These are phyloP conservation scores for Amesomyces nigricolor DNA, from an alignment of 2,329 filamentous ascomycete genomes.

Conservation along the genomic window DNA sequence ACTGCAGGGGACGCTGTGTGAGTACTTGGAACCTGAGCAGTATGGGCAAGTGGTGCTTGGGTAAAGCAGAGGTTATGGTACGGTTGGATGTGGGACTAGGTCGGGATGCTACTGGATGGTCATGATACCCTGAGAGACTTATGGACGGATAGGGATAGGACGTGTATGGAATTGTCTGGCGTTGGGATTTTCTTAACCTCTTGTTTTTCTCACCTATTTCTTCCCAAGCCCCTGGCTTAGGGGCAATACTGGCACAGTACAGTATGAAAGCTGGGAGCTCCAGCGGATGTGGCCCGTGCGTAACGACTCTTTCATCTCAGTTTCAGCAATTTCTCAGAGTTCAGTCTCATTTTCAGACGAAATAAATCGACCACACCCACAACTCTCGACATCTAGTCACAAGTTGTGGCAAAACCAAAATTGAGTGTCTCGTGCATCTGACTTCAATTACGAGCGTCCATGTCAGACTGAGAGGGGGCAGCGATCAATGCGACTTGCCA, in stretches of 20 bases:
- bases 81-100: neutral
- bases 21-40: conserved; percentile 39
- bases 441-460: neutral
- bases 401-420: too few species aligned
- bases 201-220: neutral
- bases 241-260: too few species aligned
- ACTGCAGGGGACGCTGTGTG: conserved; percentile 43
- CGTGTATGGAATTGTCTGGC: neutral
- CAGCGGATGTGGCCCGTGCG: too few species aligned
- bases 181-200: neutral
- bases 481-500: conserved; percentile 12
- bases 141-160: neutral
- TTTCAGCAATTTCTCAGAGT: too few species aligned
- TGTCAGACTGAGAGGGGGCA: neutral
- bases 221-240: neutral
- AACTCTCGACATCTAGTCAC: too few species aligned
- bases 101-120: conserved; percentile 1
- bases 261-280: too few species aligned
- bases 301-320: too few species aligned
- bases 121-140: conserved; percentile 14
- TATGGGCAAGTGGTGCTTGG: conserved; percentile 43
- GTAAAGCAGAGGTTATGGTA: conserved; percentile 2
- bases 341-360: too few species aligned
- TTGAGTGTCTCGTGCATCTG: too few species aligned
- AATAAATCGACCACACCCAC: too few species aligned